Conservation (phyloP, 2,329 filamentous ascomycete genomes). For the Cadophora malorum region DNA sequence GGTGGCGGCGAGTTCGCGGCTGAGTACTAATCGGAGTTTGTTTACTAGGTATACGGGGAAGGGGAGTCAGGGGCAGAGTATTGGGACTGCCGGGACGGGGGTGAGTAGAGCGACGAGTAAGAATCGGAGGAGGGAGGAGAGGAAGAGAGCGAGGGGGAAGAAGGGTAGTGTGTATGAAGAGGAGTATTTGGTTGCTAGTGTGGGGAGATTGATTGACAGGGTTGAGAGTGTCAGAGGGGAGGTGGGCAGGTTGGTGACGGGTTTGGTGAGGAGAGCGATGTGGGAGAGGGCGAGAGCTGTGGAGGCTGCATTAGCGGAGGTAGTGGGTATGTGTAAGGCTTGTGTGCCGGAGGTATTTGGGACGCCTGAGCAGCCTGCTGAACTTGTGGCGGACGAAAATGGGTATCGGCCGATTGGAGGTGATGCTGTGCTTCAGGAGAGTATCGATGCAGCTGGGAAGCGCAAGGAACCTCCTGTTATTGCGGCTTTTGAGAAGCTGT, state of each 20-base stretch:
- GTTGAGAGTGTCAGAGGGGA: constrained; percentile 77
- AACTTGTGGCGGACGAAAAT: constrained; percentile 34
- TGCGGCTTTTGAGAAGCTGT: constrained; percentile 52
- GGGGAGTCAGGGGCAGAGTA: constrained; percentile 51
- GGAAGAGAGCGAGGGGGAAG: constrained; percentile 91
- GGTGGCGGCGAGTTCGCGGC: constrained; percentile 79
- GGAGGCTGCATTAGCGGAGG: constrained; percentile 74
- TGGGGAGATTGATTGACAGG: constrained; percentile 81
- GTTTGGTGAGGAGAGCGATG: constrained; percentile 82
- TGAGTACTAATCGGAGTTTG: constrained; percentile 83
- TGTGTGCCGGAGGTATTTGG: constrained; percentile 76
- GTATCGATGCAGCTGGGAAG: constrained; percentile 41
- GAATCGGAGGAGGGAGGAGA: constrained; percentile 87
- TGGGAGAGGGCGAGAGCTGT: constrained; percentile 83
- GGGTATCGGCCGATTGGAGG: constrained; percentile 44
- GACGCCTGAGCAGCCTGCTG: constrained; percentile 28
- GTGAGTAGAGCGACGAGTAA: constrained; percentile 83
- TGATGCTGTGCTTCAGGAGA: constrained; percentile 45
- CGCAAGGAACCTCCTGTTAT: constrained; percentile 43
- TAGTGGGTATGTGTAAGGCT: constrained; percentile 71
- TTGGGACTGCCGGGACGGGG: constrained; percentile 73
- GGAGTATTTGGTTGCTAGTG: constrained; percentile 91
- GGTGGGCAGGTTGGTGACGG: constrained; percentile 75
- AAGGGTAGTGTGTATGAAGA: constrained; percentile 98
- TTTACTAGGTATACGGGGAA: constrained; percentile 92